phyloP scores from a whole-genome alignment of 768 basidiomycete species.

The Antrodiella citrinella region DNA sequence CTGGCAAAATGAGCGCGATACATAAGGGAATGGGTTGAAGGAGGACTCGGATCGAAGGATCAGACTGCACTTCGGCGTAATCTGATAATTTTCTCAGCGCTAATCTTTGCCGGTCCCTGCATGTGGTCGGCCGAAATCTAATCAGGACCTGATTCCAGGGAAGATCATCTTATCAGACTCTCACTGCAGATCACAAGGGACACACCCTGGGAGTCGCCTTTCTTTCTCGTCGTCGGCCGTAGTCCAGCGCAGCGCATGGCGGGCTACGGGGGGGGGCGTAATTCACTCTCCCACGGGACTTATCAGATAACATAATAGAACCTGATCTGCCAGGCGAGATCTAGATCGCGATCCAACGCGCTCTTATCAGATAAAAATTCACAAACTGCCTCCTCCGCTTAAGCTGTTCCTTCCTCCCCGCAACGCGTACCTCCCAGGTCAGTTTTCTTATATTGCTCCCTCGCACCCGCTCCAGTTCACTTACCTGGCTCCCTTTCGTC shows the following conservation, averaged over 20 bases:
- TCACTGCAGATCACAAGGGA: background rate
- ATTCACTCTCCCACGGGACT: too few species aligned
- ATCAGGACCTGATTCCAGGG: conserved; percentile 5
- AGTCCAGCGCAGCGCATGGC: conserved; percentile 4
- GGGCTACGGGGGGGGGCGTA: background rate
- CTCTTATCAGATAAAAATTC: conserved; percentile 18
- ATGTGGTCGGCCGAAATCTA: conserved; percentile 3
- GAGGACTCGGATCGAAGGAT: background rate
- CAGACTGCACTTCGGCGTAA: conserved; percentile 7
- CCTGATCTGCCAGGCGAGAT: background rate
- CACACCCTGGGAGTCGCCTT: background rate
- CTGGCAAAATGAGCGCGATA: conserved; percentile 7
- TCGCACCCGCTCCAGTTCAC: conserved; percentile 5
- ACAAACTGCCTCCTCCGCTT: conserved; percentile 3
- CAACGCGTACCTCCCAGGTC: conserved; percentile 3
- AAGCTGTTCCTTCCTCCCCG: conserved; percentile 3
- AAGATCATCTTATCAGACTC: conserved; percentile 6
- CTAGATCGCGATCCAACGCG: background rate
- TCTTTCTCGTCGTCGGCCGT: background rate
- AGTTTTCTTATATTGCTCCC: background rate
- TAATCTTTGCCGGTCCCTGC: background rate
- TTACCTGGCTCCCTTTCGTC: conserved; percentile 1
- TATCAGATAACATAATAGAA: conserved; percentile 3
- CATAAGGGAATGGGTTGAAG: conserved; percentile 7
- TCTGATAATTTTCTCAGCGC: conserved; percentile 21